These are phyloP conservation scores for Apiosordaria backusii DNA, from an alignment of 495 filamentous ascomycete species.

Conservation along the genomic window DNA sequence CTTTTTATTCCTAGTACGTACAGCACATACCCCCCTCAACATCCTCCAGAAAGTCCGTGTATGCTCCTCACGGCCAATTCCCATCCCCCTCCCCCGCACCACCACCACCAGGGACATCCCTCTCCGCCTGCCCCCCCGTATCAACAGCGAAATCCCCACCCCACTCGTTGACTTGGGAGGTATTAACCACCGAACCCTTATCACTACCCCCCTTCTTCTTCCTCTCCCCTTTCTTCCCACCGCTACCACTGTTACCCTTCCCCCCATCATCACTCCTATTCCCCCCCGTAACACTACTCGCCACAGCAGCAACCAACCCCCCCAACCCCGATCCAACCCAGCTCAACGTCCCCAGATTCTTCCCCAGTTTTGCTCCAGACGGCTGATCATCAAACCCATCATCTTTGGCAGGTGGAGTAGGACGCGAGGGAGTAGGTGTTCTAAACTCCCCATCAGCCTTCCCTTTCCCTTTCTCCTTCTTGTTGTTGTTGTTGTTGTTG, in stretches of 20 bases:
- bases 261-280: background rate
- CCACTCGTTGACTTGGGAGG: background rate
- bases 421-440: background rate
- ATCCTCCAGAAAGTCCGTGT: no score
- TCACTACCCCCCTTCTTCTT: background rate
- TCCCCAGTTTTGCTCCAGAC: background rate
- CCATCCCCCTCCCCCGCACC: background rate
- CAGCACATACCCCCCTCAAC: no score
- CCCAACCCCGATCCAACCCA: background rate
- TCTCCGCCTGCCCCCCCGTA: background rate
- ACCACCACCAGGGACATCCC: background rate
- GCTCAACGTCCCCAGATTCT: background rate
- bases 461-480: background rate
- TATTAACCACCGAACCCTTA: no score
- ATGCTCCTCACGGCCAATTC: no score
- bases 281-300: background rate
- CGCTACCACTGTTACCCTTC: background rate
- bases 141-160: background rate
- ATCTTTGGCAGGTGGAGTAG: background rate
- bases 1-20: no score
- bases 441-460: background rate
- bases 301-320: background rate
- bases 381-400: background rate
- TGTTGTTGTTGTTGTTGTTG: conserved; percentile 3
- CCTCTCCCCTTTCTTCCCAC: background rate